Evolutionary conservation across 2,329 filamentous ascomycete genomes (phyloP), one percentile per base, ranked within the genome.

Genomic region (Coniosporium tulheliwenetii): DNA sequence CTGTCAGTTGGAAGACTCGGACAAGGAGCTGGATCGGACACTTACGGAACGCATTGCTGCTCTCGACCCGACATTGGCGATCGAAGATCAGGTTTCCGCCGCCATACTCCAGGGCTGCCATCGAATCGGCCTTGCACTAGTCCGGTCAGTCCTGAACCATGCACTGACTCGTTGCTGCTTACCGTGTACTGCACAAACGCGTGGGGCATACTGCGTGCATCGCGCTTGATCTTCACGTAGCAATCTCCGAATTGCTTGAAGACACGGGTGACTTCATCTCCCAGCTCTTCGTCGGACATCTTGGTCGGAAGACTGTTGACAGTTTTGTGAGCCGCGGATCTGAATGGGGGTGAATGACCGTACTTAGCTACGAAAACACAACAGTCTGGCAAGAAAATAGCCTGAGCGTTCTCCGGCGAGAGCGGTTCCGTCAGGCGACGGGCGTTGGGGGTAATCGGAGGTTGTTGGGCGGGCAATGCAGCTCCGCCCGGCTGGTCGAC

Each of bases 361-460:
- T 65, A 79, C 77, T 80, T 80, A 30, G 76, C 77, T 32, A 78
- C 74, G 48, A 80, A 80, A 31, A 79, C 65, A 50, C 76, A 79
- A 33, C 71, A 70, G 7, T 65, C 66, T 0, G 73, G 63, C 0
- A 72, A 67, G 40, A 71, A 73, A 31, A 67, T 57, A 1, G 58
- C 57, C 50, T 77, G 73, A 3, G 71, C 67, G 48, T 75, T 55
- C 7, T 47, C 41, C n/a, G 36, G n/a, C 15, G 39, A 37, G 29
- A 35, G 40, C 9, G 3, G 33, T 31, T 37, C 33, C 5, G 33
- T 35, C 9, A 41, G 13, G 16, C 33, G 40, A 38, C 37, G 15
- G n/a, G 37, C 34, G 12, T 35, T 33, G 10, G 40, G 40, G 10
- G 40, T 37, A 32, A 41, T 37, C 12, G 40, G 40, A 9, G 40